These are phyloP conservation scores for Pyrrhoderma lamaoense DNA, from an alignment of 1,284 basidiomycete species.

Conservation along the genomic window DNA sequence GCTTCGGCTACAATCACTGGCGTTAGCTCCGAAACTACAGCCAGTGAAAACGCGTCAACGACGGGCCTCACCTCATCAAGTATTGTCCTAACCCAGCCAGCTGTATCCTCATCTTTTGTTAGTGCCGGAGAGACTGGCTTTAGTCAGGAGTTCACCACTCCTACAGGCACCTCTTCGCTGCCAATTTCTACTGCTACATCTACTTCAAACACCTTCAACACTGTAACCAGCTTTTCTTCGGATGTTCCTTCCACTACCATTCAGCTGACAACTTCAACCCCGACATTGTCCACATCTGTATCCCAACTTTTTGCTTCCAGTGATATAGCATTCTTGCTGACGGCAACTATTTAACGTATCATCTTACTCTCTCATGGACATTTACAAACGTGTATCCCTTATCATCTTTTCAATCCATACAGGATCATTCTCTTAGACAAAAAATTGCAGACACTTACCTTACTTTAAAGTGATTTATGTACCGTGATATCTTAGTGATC, in stretches of 20 bases:
- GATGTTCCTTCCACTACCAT: neutral
- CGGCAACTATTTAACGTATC: constrained; percentile 15
- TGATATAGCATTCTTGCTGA: constrained; percentile 9
- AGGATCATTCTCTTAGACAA: too few species aligned
- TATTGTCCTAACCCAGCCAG: too few species aligned
- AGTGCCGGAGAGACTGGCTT: neutral
- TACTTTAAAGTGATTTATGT: too few species aligned
- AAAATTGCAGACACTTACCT: too few species aligned
- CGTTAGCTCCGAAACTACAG: too few species aligned
- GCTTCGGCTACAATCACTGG: too few species aligned
- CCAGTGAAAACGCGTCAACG: too few species aligned
- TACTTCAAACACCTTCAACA: neutral
- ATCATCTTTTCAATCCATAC: neutral
- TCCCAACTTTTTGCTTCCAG: constrained; percentile 1
- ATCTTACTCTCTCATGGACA: too few species aligned
- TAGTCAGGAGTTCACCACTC: neutral
- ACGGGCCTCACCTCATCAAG: too few species aligned
- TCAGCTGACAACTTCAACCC: constrained; percentile 4
- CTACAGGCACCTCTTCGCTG: neutral
- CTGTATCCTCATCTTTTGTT: neutral
- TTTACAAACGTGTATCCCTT: neutral
- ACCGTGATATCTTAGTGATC: too few species aligned
- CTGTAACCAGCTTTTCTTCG: neutral
- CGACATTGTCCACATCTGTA: neutral
- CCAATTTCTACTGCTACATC: neutral